phyloP scores from a whole-genome alignment of 306 rosid genomes.

The Cicer cuneatum region DNA sequence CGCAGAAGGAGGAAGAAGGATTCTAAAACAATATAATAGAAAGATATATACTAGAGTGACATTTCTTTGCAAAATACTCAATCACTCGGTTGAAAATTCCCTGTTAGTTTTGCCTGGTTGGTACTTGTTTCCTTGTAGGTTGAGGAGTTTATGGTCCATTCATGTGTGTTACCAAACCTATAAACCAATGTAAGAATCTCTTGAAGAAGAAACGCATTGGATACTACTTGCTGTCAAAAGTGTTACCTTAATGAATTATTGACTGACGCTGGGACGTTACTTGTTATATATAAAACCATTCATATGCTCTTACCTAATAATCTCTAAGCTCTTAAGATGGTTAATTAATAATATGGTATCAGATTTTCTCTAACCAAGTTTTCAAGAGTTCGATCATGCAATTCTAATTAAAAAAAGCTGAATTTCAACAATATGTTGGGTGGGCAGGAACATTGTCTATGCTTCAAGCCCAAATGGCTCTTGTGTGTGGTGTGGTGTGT shows the following conservation, averaged over 20 bases:
- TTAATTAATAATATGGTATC: not conserved
- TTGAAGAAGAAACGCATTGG: not conserved
- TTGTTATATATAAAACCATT: not conserved
- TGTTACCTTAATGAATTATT: not conserved
- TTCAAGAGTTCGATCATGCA: not conserved
- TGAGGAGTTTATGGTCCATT: not conserved
- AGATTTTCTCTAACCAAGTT: not conserved
- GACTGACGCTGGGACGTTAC: not conserved
- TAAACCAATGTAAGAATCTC: slow-evolving; percentile 14
- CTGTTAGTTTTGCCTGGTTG: not conserved
- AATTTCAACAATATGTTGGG: not conserved
- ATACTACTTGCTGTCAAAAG: not conserved
- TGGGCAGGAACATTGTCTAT: not conserved
- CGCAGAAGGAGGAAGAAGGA: not conserved
- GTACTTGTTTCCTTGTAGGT: not conserved
- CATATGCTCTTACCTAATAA: not conserved
- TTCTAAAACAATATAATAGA: not conserved
- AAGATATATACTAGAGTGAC: slow-evolving; percentile 3
- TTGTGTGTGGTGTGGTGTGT: slow-evolving; percentile 12
- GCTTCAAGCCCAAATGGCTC: not conserved
- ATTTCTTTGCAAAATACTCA: slow-evolving; percentile 1
- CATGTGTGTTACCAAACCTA: not conserved
- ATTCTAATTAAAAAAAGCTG: not conserved
- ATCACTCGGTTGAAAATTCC: not conserved
- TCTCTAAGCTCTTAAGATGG: not conserved